These are phyloP conservation scores for Salinomyces thailandicus DNA, from an alignment of 2,329 filamentous ascomycete genomes.

Conservation along the genomic window DNA sequence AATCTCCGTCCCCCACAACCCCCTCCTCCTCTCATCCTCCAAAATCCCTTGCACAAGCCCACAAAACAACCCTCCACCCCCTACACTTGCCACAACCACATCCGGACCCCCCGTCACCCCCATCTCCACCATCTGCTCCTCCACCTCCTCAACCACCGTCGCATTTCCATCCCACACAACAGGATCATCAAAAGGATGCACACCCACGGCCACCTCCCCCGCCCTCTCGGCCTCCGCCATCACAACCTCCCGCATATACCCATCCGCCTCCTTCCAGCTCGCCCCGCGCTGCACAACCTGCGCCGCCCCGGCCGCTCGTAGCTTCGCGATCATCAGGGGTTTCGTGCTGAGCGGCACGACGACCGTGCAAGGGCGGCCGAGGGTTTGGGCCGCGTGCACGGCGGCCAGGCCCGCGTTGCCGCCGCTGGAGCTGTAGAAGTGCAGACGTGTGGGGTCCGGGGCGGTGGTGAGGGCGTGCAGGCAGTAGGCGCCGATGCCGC, in stretches of 20 bases:
- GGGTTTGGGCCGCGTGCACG: conserved; percentile 56
- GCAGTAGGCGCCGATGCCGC: conserved; percentile 63
- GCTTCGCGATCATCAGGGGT: conserved; percentile 59
- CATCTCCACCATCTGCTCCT: conserved; percentile 28
- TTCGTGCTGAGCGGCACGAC: conserved; percentile 60
- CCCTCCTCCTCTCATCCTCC: conserved; percentile 23
- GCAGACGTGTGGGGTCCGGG: conserved; percentile 27
- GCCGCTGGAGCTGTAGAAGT: conserved; percentile 71
- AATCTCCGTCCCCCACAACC: conserved; percentile 36
- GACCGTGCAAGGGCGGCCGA: conserved; percentile 60
- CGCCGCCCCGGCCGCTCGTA: conserved; percentile 55
- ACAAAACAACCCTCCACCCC: conserved; percentile 69
- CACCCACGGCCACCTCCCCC: conserved; percentile 49
- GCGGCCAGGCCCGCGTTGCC: conserved; percentile 80
- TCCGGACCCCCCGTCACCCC: conserved; percentile 43
- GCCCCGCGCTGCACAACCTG: conserved; percentile 58
- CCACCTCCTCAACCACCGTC: conserved; percentile 46
- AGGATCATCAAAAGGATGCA: conserved; percentile 59
- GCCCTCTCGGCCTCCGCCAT: conserved; percentile 31
- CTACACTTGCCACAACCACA: conserved; percentile 65
- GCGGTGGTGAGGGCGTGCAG: conserved; percentile 38
- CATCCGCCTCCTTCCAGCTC: conserved; percentile 60
- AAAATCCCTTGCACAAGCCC: conserved; percentile 63
- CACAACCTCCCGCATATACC: conserved; percentile 50
- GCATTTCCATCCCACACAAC: conserved; percentile 57